Evolutionary conservation across 345 rosid genomes (phyloP).

Genomic region (Adansonia digitata): DNA sequence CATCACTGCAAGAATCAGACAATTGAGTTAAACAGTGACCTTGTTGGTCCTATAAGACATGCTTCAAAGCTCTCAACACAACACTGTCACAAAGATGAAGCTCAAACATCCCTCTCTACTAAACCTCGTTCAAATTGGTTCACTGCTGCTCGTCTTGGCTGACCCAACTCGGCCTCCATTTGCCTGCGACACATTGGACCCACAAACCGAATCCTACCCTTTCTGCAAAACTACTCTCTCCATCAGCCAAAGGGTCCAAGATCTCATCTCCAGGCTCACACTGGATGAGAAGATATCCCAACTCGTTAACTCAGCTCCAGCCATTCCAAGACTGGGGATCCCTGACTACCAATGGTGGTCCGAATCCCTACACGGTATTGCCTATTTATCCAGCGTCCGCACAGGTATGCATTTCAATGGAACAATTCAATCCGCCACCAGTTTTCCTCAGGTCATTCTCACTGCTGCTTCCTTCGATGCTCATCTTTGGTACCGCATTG

Average conservation of each 20-base stretch:
- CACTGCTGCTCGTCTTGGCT: background rate
- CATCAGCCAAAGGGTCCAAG: conserved; percentile 49
- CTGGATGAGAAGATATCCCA: conserved; percentile 79
- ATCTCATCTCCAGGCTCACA: conserved; percentile 66
- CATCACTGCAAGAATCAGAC: background rate
- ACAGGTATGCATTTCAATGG: conserved; percentile 58
- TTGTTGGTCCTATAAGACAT: conserved; percentile 3
- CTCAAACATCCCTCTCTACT: background rate
- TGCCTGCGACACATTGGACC: conserved; percentile 50
- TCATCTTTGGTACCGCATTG: conserved; percentile 77
- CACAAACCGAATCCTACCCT: conserved; percentile 37
- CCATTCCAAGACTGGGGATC: conserved; percentile 71
- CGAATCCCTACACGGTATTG: conserved; percentile 83
- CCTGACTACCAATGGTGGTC: conserved; percentile 93
- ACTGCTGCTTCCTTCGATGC: conserved; percentile 75
- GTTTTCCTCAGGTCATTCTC: conserved; percentile 87
- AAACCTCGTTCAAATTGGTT: background rate
- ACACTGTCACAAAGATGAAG: background rate
- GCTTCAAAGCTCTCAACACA: background rate
- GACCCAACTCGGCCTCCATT: conserved; percentile 45
- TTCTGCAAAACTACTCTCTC: conserved; percentile 61
- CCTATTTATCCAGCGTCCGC: conserved; percentile 22
- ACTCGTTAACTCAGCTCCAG: conserved; percentile 62
- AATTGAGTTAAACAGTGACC: background rate
- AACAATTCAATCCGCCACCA: conserved; percentile 56